Conservation (phyloP, 345 rosid species). For the Populus nigra region DNA sequence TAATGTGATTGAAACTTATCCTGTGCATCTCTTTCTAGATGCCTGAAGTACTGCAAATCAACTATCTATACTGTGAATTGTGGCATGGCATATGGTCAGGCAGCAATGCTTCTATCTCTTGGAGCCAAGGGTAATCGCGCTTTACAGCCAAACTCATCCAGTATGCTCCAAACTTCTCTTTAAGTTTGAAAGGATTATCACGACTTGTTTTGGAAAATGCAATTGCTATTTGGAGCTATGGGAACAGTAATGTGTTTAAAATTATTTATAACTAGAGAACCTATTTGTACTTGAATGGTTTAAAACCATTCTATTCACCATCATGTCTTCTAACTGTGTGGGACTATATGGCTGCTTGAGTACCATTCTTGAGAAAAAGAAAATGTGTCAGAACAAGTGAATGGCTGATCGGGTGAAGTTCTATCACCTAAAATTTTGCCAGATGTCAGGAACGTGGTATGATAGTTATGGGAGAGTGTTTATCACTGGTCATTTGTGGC, state of each 20-base stretch:
- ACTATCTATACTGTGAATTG: constrained; percentile 71
- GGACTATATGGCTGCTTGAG: not conserved
- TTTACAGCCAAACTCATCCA: constrained; percentile 64
- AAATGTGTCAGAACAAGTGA: not conserved
- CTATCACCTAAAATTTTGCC: not conserved
- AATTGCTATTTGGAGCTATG: not conserved
- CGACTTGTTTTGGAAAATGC: constrained; percentile 7
- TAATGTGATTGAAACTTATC: constrained; percentile 14
- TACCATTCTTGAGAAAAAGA: not conserved
- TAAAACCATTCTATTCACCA: not conserved
- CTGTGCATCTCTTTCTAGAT: constrained; percentile 10
- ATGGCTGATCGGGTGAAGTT: not conserved
- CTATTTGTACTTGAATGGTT: not conserved
- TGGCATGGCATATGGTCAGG: constrained; percentile 92
- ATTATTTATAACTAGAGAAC: not conserved
- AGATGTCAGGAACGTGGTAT: not conserved
- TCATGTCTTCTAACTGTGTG: not conserved
- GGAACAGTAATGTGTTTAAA: not conserved
- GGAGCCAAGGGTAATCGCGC: constrained; percentile 82
- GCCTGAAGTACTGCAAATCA: constrained; percentile 59
- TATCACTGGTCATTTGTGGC: not conserved
- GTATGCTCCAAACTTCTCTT: constrained; percentile 42
- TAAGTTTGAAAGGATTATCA: not conserved
- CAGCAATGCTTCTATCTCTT: constrained; percentile 83
- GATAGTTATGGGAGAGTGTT: not conserved